These are phyloP conservation scores for Colletotrichum theobromicola DNA, from an alignment of 2,329 filamentous ascomycete species.

Conservation along the genomic window DNA sequence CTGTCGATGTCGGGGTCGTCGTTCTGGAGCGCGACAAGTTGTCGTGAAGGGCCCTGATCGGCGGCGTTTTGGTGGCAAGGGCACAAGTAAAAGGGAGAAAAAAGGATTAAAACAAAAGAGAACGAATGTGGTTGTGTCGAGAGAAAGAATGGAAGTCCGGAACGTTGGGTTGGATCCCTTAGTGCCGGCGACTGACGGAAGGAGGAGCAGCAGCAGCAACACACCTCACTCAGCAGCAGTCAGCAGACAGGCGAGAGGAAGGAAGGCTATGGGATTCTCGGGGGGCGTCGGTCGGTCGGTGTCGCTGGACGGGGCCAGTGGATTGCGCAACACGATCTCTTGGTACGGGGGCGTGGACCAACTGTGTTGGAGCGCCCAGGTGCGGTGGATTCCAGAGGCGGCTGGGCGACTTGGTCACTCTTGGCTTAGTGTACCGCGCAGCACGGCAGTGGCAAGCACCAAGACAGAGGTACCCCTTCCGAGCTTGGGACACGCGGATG, in stretches of 20 bases:
- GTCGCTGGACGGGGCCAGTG: background rate
- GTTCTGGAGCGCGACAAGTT: background rate
- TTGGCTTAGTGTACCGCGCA: constrained; percentile 6
- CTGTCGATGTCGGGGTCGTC: background rate
- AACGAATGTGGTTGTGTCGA: constrained; percentile 4
- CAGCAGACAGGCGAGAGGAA: background rate
- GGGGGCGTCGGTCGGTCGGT: background rate
- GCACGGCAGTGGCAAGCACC: background rate
- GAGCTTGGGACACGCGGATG: background rate
- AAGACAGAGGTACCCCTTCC: constrained; percentile 2
- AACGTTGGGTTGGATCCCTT: background rate
- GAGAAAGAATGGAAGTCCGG: constrained; percentile 13
- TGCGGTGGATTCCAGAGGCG: constrained; percentile 19
- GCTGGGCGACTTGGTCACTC: constrained; percentile 17
- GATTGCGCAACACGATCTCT: constrained; percentile 22
- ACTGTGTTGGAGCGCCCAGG: constrained; percentile 17
- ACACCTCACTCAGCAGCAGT: background rate
- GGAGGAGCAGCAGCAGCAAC: background rate
- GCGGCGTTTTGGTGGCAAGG: background rate
- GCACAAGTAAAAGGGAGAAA: background rate
- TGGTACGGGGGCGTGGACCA: constrained; percentile 21
- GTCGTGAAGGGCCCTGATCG: background rate
- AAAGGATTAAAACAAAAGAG: constrained; percentile 12
- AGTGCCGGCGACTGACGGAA: background rate
- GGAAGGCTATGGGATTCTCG: constrained; percentile 5